These are phyloP conservation scores for Reutealis trisperma DNA, from an alignment of 345 rosid genomes.

Conservation along the genomic window DNA sequence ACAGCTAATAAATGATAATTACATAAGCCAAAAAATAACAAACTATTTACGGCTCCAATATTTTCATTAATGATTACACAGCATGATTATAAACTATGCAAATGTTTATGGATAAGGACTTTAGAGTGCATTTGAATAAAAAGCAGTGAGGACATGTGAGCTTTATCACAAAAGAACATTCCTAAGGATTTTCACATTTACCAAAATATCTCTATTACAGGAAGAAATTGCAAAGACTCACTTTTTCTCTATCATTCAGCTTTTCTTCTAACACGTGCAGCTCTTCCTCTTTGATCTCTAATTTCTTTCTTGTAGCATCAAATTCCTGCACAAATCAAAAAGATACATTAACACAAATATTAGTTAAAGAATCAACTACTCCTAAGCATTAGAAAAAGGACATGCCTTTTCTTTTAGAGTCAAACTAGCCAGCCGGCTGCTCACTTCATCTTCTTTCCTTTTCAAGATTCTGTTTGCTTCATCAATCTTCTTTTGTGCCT, in stretches of 20 bases:
- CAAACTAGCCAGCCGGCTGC: slow-evolving; percentile 57
- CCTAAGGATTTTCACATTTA: not conserved
- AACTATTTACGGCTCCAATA: not conserved
- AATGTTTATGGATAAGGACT: not conserved
- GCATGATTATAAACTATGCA: not conserved
- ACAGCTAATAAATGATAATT: not conserved
- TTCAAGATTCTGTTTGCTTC: slow-evolving; percentile 56
- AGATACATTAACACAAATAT: not conserved
- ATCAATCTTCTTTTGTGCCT: slow-evolving; percentile 68
- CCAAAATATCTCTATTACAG: not conserved
- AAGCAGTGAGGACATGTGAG: not conserved
- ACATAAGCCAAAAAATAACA: not conserved
- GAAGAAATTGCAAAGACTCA: slow-evolving; percentile 30
- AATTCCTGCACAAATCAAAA: slow-evolving; percentile 49
- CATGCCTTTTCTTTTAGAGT: slow-evolving; percentile 68
- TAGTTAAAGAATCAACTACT: not conserved
- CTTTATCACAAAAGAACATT: not conserved
- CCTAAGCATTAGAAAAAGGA: slow-evolving; percentile 6
- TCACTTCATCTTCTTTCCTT: slow-evolving; percentile 70
- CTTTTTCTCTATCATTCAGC: slow-evolving; percentile 81
- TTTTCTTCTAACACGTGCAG: slow-evolving; percentile 63
- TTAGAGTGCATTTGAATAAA: not conserved
- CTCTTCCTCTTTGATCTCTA: slow-evolving; percentile 70
- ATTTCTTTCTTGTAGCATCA: slow-evolving; percentile 50
- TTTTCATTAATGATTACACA: not conserved